phyloP scores from a whole-genome alignment of 139 green algal genomes.

The Coccomyxa sp. region DNA sequence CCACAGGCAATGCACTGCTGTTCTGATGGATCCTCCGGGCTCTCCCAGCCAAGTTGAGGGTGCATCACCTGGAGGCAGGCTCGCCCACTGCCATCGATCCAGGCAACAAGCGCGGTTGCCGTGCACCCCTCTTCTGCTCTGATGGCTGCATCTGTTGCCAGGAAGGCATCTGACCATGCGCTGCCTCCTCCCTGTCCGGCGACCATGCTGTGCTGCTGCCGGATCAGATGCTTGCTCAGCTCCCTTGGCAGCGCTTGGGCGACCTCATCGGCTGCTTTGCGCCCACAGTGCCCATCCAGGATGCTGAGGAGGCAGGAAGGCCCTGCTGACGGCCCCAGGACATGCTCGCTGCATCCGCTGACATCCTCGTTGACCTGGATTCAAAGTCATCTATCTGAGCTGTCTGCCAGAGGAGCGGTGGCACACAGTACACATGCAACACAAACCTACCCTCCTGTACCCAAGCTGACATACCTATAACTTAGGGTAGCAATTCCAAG shows the following conservation, averaged over 20 bases:
- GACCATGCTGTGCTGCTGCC: constrained; percentile 4
- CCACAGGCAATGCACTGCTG: too few species aligned
- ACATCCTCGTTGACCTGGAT: constrained; percentile 39
- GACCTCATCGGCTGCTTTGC: constrained; percentile 31
- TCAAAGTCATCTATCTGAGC: too few species aligned
- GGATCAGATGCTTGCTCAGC: constrained; percentile 17
- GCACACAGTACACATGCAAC: too few species aligned
- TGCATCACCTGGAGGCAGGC: constrained; percentile 31
- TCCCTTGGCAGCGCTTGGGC: constrained; percentile 33
- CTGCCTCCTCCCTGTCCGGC: constrained; percentile 2
- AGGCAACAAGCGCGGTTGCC: constrained; percentile 62
- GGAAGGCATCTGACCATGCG: constrained; percentile 26
- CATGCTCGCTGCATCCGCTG: constrained; percentile 23
- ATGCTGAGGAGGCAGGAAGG: constrained; percentile 43
- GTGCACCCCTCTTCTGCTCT: constrained; percentile 62
- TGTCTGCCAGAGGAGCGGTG: too few species aligned
- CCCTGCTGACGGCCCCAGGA: constrained; percentile 16
- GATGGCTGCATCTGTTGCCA: constrained; percentile 30
- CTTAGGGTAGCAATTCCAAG: too few species aligned
- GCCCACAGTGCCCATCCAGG: constrained; percentile 64
- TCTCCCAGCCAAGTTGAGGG: neutral
- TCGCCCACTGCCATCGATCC: constrained; percentile 26
- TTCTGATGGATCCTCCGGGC: neutral
- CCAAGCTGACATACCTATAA: too few species aligned
- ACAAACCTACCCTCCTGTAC: too few species aligned